phyloP scores from a whole-genome alignment of 345 rosid species.

The Tarenaya hassleriana region DNA sequence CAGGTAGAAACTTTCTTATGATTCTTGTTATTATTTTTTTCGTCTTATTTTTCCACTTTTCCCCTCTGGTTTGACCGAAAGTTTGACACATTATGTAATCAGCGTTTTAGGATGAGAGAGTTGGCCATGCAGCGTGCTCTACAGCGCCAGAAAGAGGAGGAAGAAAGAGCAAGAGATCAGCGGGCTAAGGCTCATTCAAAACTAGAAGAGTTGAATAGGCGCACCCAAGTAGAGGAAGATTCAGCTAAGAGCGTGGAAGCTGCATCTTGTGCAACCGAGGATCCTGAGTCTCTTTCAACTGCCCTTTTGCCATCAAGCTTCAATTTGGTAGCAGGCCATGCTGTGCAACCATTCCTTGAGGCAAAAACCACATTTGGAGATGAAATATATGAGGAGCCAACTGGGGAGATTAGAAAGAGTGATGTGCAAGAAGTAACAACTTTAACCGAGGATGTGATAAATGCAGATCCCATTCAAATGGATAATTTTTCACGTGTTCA shows the following conservation, averaged over 20 bases:
- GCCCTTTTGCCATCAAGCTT: constrained; percentile 22
- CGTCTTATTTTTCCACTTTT: constrained; percentile 6
- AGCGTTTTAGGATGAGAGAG: constrained; percentile 77
- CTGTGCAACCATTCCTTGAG: constrained; percentile 20
- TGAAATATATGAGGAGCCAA: constrained; percentile 37
- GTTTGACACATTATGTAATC: constrained; percentile 20
- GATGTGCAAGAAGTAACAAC: constrained; percentile 23
- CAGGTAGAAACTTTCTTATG: constrained; percentile 41
- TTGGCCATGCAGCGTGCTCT: constrained; percentile 61
- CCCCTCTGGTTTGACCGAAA: constrained; percentile 10
- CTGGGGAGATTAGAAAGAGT: constrained; percentile 28
- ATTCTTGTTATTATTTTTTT: constrained; percentile 10
- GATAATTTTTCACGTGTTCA: constrained; percentile 28
- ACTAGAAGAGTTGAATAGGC: constrained; percentile 78
- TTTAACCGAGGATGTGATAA: constrained; percentile 26
- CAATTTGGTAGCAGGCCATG: constrained; percentile 20
- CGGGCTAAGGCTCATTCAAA: constrained; percentile 83
- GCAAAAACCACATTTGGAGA: constrained; percentile 24
- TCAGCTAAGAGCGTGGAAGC: constrained; percentile 36
- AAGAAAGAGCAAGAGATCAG: constrained; percentile 80
- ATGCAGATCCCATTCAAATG: constrained; percentile 28
- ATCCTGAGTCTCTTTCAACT: constrained; percentile 27
- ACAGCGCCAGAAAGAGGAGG: constrained; percentile 79
- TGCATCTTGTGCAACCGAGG: constrained; percentile 35
- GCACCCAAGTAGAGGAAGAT: constrained; percentile 44